A percentile compares a stretch with the other conserved stretches of the same genome.
Conservation (phyloP, 2,329 filamentous ascomycete genomes). For the Colletotrichum brevisporum region DNA sequence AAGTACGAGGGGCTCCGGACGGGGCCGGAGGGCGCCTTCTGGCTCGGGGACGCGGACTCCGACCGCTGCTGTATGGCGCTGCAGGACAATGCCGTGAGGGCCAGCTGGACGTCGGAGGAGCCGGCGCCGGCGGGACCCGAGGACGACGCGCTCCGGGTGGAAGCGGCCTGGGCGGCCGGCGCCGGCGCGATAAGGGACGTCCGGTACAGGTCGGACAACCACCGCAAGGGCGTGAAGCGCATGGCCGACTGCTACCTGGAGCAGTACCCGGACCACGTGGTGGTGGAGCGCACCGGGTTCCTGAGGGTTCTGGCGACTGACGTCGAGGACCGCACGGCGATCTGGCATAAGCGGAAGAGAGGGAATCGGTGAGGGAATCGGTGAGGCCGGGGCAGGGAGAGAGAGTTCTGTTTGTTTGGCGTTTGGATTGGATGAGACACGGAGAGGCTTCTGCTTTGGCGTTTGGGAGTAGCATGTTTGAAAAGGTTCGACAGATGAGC, state of each 20-base stretch:
- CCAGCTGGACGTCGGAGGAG: neutral
- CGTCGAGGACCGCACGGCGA: neutral
- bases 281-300: neutral
- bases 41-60: neutral
- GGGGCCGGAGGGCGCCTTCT: neutral
- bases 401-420: neutral
- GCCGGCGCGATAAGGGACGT: neutral
- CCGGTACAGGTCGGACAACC: neutral
- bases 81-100: neutral
- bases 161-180: neutral
- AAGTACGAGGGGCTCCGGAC: too few relatives aligned
- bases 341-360: neutral
- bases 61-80: neutral
- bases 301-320: conserved; percentile 4
- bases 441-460: too few relatives aligned
- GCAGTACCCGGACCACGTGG: neutral
- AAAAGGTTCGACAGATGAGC: too few relatives aligned
- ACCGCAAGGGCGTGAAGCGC: neutral
- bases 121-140: neutral
- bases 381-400: neutral
- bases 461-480: too few relatives aligned
- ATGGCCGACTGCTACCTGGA: neutral
- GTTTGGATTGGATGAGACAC: too few relatives aligned
- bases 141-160: too few relatives aligned
- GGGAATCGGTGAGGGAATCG: too few relatives aligned